Conservation (phyloP, 2,329 filamentous ascomycete genomes). For the Zasmidium cellare region DNA sequence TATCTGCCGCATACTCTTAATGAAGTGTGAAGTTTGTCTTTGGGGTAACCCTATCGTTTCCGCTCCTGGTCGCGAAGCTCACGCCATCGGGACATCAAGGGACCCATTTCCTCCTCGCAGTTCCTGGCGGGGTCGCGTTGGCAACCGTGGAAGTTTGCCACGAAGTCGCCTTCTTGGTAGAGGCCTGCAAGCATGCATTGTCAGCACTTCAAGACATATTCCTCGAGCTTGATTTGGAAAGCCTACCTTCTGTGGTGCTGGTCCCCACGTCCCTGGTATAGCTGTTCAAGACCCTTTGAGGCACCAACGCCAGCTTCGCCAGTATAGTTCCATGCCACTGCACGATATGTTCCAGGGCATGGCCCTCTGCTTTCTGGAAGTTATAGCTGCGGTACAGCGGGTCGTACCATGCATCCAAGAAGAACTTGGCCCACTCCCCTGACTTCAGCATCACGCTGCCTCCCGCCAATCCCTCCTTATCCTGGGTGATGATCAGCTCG, state of each 20-base stretch:
- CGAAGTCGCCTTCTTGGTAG: conserved; percentile 82
- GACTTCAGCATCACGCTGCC: conserved; percentile 78
- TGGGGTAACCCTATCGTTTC: conserved; percentile 3
- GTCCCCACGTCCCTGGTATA: conserved; percentile 59
- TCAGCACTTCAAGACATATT: conserved; percentile 28
- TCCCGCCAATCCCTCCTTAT: conserved; percentile 73
- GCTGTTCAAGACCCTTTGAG: conserved; percentile 78
- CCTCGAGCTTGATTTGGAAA: too few relatives aligned
- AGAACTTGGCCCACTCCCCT: conserved; percentile 88
- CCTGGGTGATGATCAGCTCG: conserved; percentile 81
- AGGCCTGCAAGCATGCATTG: conserved; percentile 37
- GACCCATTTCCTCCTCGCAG: conserved; percentile 68
- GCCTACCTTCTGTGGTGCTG: conserved; percentile 27
- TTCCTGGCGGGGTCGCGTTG: conserved; percentile 53
- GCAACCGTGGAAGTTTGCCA: conserved; percentile 77
- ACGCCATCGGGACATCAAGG: conserved; percentile 45
- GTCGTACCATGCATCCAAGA: conserved; percentile 94
- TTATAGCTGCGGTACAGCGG: conserved; percentile 92
- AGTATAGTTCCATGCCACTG: conserved; percentile 94
- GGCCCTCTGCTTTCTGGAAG: conserved; percentile 90
- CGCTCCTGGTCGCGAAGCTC: conserved; percentile 32
- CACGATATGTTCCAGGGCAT: conserved; percentile 71
- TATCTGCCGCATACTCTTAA: neutral
- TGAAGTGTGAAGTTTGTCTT: neutral
- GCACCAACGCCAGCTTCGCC: conserved; percentile 84